Percentiles rank a stretch among this genome's conserved stretches.
Conservation (phyloP, 371 early-diverging fungal genomes). For the Chytridium lagenaria region DNA sequence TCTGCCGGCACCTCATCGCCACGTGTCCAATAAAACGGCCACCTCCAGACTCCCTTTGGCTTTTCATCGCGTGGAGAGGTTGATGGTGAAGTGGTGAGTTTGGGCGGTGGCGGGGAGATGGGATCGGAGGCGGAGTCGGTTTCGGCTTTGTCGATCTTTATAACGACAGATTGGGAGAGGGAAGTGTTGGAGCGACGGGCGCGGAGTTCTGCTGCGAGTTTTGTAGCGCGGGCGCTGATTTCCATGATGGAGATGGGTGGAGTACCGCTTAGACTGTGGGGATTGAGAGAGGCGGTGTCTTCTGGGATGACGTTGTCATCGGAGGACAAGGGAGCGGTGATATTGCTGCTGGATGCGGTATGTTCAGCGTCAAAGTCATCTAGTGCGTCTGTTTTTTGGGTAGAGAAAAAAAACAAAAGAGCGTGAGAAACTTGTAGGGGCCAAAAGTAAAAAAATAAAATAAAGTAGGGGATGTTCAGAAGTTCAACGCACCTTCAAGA, state of each 20-base stretch:
- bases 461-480: no score
- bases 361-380: neutral
- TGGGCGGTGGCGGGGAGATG: no score
- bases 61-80: neutral
- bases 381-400: neutral
- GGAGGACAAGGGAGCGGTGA: neutral
- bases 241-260: neutral
- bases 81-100: no score
- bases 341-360: neutral
- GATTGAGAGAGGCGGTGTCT: no score
- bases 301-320: no score
- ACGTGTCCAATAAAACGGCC: neutral
- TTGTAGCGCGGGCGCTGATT: neutral
- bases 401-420: no score
- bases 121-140: no score
- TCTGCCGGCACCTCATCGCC: neutral
- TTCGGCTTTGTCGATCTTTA: neutral
- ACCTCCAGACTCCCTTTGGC: neutral
- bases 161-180: neutral
- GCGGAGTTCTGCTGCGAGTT: neutral
- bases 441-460: neutral
- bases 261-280: no score
- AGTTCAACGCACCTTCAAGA: neutral
- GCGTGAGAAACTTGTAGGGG: neutral
- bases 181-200: neutral